Evolutionary conservation across 2,329 filamentous ascomycete genomes (phyloP), one percentile per base, ranked within the genome.

Genomic region (Aspergillus hortae): DNA sequence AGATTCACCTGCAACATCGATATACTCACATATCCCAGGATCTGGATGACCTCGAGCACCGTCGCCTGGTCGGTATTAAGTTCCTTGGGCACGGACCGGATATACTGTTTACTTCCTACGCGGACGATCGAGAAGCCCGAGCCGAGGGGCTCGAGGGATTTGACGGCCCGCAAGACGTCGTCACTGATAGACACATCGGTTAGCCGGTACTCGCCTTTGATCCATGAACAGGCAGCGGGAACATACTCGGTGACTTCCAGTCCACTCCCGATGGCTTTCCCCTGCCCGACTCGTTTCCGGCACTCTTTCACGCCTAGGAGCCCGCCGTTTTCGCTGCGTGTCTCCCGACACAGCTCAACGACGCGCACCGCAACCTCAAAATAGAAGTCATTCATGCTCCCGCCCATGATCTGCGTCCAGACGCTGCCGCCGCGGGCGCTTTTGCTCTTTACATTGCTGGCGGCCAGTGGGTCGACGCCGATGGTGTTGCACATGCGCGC

Each of bases 401-500:
- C 84, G 27, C 94, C 94, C 17, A 97, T 80, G 56, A 97, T 83
- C 76, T 96, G 92, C 7, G 90, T 88, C 92, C 94, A 97, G 53
- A 96, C 85, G 53, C 87, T 94, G 15, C 83, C 83, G 1, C 76
- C 78, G 4, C 70, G 74, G 44, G 73, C 76, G 40, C 72, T 71
- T 55, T 76, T 77, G 48, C 77, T 76, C 60, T 77, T 70, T 54
- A 75, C 73, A 63, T 79, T 84, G 61, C 76, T 80, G 52, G 81
- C 85, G n/a, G 91, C 90, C 15, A 99, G 80, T 2, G 94, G 95
- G 70, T 99, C 94, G 11, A 99, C 91, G 45, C 94, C 94, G 61
- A 99, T 96, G 56, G 92, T 91, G 65, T 91, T 85, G 75, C 94
- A 99, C 94, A 99, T 99, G 70, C 92, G 90, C 3, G 94, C 92